Percentiles rank a stretch among this genome's conserved stretches.
Evolutionary conservation across 495 filamentous ascomycete species (phyloP).

Genomic region (Pyrenopolyporus hunteri): DNA sequence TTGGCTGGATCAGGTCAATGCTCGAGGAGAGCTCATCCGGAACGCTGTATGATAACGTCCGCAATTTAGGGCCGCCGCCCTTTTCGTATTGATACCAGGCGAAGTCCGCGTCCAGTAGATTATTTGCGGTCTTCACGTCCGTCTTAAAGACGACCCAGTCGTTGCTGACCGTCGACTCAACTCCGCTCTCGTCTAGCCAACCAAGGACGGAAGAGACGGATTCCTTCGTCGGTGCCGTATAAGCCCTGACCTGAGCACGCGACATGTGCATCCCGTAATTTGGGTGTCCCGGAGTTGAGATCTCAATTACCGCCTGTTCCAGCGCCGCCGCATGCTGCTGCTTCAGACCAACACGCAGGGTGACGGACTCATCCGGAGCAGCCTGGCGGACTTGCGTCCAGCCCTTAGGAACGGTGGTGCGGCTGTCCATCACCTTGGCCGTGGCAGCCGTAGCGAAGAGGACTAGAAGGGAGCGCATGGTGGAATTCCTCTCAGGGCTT

Average conservation of each 20-base stretch:
- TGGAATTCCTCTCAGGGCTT: conserved; percentile 15
- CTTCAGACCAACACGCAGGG: conserved; percentile 50
- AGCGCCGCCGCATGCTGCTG: conserved; percentile 60
- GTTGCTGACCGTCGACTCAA: conserved; percentile 50
- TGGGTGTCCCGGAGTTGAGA: conserved; percentile 57
- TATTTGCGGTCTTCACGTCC: conserved; percentile 55
- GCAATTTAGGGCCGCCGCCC: conserved; percentile 47
- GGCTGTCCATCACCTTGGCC: conserved; percentile 56
- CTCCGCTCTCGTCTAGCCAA: conserved; percentile 55
- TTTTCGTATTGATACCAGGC: conserved; percentile 47
- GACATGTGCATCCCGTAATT: conserved; percentile 59
- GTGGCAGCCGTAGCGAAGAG: conserved; percentile 50
- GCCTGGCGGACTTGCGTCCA: conserved; percentile 50
- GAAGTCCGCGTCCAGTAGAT: conserved; percentile 56
- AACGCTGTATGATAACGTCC: conserved; percentile 65
- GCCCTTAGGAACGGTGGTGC: conserved; percentile 52
- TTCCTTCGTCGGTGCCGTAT: conserved; percentile 52
- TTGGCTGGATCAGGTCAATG: conserved; percentile 66
- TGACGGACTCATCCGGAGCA: conserved; percentile 39
- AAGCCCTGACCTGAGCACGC: conserved; percentile 49
- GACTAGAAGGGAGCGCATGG: conserved; percentile 37
- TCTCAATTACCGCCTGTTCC: conserved; percentile 51
- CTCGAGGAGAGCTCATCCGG: conserved; percentile 54
- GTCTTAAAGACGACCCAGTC: conserved; percentile 58
- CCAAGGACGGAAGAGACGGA: conserved; percentile 45